Evolutionary conservation across 1,284 basidiomycete species (phyloP), one percentile per base, ranked within the genome.

Genomic region (Boletus mariae): DNA sequence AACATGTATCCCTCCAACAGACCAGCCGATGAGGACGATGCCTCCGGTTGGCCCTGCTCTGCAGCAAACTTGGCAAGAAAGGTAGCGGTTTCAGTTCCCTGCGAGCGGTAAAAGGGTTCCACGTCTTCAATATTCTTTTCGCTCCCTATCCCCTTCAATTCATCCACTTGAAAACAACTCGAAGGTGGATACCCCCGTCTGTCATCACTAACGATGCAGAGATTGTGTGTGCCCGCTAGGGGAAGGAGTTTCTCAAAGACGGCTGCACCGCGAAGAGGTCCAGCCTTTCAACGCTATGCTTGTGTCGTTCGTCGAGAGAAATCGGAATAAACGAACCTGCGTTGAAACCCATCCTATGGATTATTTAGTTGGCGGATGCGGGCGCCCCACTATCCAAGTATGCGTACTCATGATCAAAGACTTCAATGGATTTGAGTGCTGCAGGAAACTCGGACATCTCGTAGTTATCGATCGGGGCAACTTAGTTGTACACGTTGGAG

Each of bases 141-240:
- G 1, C 1, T 15, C 2, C 63, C 61, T 28, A 66, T 40, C 2
- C 48, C 32, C 1, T 29, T 4, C n/a, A 66, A 4, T 10, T 62
- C 61, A 0, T 44, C 35, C 0, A 53, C 52, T 34, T 32, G 28
- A 26, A 64, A 66, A 12, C 57, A 41, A 23, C 66, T 67, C 20
- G 67, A 69, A 4, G 60, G 60, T 4, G 45, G 0, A 15, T 68
- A 66, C 0, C 67, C 67, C 4, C 64, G 64, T 48, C 64, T 56
- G 32, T 68, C 54, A 17, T 65, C 12, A 29, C 61, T 56, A 35
- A 66, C 45, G 32, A 69, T 55, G n/a, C 64, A 64, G 17, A 65
- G 55, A 34, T 66, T 53, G 48, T 65, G 58, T 2, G 43, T 25
- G 31, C 40, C 52, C 1, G 66, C 67, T 25, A 58, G 41, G 15